A percentile compares a stretch with the other conserved stretches of the same genome.
These are phyloP conservation scores for Amphibolis antarctica DNA, from an alignment of 106 monocot genomes.

Conservation along the genomic window DNA sequence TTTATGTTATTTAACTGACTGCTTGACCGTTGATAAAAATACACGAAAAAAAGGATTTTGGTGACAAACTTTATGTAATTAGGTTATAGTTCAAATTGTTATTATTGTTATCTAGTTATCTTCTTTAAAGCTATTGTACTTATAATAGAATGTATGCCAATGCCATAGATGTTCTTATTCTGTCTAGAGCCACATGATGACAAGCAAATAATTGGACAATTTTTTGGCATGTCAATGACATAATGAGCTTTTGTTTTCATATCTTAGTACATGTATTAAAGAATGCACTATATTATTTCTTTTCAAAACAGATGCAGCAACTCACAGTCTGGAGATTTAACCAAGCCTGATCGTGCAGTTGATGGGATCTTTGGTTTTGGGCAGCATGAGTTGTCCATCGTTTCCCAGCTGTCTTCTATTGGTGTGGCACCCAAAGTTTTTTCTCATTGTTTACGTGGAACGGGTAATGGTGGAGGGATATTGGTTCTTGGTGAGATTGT, in stretches of 20 bases:
- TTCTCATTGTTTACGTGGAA: slow-evolving; percentile 80
- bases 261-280: background rate
- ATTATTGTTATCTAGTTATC: too few relatives aligned
- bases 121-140: too few relatives aligned
- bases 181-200: too few relatives aligned
- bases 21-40: too few relatives aligned
- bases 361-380: slow-evolving; percentile 96
- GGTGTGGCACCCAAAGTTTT: slow-evolving; percentile 71
- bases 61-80: too few relatives aligned
- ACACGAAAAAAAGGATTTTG: too few relatives aligned
- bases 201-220: too few relatives aligned
- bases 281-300: background rate
- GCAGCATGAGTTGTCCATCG: slow-evolving; percentile 56
- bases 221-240: too few relatives aligned
- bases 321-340: slow-evolving; percentile 68
- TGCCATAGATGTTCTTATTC: too few relatives aligned
- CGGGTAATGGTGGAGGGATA: slow-evolving; percentile 67
- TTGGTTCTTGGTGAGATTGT: slow-evolving; percentile 75
- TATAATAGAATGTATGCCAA: too few relatives aligned
- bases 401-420: slow-evolving; percentile 52
- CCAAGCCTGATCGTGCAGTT: slow-evolving; percentile 74
- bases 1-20: too few relatives aligned
- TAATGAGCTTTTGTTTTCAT: background rate
- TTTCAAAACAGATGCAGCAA: slow-evolving; percentile 63
- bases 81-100: too few relatives aligned